A percentile compares a stretch with the other conserved stretches of the same genome.
Conservation (phyloP, 306 rosid genomes). For the Betula pendula region DNA sequence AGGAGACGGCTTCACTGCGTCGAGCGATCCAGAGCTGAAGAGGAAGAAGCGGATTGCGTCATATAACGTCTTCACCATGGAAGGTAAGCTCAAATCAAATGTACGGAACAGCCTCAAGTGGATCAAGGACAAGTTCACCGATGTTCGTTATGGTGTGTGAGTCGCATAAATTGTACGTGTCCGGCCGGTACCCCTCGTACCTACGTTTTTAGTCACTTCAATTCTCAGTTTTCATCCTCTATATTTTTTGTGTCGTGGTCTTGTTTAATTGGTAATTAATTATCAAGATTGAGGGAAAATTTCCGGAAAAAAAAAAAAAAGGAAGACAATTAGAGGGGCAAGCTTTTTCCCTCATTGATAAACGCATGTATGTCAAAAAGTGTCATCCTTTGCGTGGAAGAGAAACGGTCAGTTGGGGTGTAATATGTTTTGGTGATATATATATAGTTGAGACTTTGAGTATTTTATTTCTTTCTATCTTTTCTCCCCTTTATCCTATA, state of each 20-base stretch:
- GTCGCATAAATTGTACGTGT: not conserved
- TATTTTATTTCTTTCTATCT: not conserved
- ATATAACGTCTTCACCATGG: slow-evolving; percentile 46
- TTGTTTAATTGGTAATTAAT: not conserved
- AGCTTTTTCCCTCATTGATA: too few species aligned
- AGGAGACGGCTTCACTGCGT: slow-evolving; percentile 40
- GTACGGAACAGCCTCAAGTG: slow-evolving; percentile 52
- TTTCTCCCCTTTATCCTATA: not conserved
- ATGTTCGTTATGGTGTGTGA: slow-evolving; percentile 45
- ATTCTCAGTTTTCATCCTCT: not conserved
- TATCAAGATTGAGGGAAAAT: not conserved
- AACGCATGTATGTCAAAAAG: too few species aligned
- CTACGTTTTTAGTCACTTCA: not conserved
- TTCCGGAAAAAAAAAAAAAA: too few species aligned
- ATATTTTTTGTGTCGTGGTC: slow-evolving; percentile 1
- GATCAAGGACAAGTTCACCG: slow-evolving; percentile 52
- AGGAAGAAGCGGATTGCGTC: slow-evolving; percentile 58
- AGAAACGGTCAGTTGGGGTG: not conserved
- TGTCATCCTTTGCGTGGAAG: not conserved
- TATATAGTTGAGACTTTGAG: not conserved
- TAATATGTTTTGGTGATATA: not conserved
- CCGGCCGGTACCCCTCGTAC: not conserved
- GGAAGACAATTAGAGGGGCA: too few species aligned
- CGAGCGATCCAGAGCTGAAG: slow-evolving; percentile 47
- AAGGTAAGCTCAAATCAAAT: slow-evolving; percentile 49